phyloP scores from a whole-genome alignment of 2,329 filamentous ascomycete genomes.

The Cladosporium phlei region DNA sequence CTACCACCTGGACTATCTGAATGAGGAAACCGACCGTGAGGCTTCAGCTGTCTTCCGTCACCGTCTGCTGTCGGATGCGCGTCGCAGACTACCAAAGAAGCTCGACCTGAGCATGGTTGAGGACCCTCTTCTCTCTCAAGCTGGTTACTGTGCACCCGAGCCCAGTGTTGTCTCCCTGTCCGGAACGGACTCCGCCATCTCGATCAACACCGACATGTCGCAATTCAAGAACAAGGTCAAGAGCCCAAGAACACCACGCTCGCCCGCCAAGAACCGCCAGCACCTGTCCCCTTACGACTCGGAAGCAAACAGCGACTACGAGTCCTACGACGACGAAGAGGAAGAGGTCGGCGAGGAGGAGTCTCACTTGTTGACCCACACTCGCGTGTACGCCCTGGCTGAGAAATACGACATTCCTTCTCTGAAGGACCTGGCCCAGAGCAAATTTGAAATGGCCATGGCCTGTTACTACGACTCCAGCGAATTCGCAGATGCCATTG shows the following conservation, averaged over 20 bases:
- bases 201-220: conserved; percentile 17
- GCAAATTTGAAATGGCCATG: conserved; percentile 44
- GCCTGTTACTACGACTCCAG: conserved; percentile 40
- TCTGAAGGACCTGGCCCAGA: conserved; percentile 42
- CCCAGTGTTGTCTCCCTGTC: conserved; percentile 16
- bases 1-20: conserved; percentile 36
- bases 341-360: conserved; percentile 35
- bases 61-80: conserved; percentile 24
- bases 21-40: conserved; percentile 21
- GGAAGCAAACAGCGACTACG: conserved; percentile 34
- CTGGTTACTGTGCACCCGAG: conserved; percentile 25
- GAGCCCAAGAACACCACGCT: conserved; percentile 19
- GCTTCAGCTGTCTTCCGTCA: conserved; percentile 31
- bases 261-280: conserved; percentile 17
- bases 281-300: conserved; percentile 24
- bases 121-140: conserved; percentile 34
- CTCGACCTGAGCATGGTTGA: conserved; percentile 32
- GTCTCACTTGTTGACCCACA: conserved; percentile 43
- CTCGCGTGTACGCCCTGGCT: conserved; percentile 46
- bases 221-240: conserved; percentile 11
- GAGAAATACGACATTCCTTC: conserved; percentile 49
- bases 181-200: conserved; percentile 18
- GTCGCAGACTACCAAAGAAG: conserved; percentile 27
- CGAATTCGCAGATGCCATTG: conserved; percentile 45
- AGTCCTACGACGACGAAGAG: conserved; percentile 31